These are phyloP conservation scores for Crithidia fasciculata DNA, from an alignment of 208 protist genomes.

Conservation along the genomic window DNA sequence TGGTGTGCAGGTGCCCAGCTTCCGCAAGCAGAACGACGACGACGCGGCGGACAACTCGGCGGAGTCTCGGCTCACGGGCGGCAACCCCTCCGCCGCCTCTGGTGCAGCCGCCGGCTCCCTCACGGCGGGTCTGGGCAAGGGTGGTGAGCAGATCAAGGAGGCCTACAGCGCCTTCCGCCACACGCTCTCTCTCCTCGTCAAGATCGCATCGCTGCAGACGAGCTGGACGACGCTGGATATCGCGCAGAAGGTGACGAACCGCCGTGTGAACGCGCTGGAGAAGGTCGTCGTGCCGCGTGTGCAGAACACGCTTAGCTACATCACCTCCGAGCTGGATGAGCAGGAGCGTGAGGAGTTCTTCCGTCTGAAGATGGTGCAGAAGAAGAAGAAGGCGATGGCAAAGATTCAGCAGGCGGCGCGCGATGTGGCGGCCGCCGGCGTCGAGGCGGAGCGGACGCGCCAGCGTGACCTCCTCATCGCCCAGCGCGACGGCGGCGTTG, in stretches of 20 bases:
- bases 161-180: slow-evolving; percentile 89
- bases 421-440: slow-evolving; percentile 42
- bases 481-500: slow-evolving; percentile 46
- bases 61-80: slow-evolving; percentile 11
- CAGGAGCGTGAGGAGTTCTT: slow-evolving; percentile 99
- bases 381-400: slow-evolving; percentile 94
- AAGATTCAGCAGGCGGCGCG: slow-evolving; percentile 41
- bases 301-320: slow-evolving; percentile 98
- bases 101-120: slow-evolving; percentile 32
- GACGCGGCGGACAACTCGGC: slow-evolving; percentile 5
- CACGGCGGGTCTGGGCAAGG: slow-evolving; percentile 94
- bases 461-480: slow-evolving; percentile 30
- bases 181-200: slow-evolving; percentile 93
- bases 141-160: slow-evolving; percentile 96
- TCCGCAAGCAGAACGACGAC: slow-evolving; percentile 68
- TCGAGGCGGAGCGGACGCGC: slow-evolving; percentile 36
- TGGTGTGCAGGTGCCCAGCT: slow-evolving; percentile 97
- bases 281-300: slow-evolving; percentile 98
- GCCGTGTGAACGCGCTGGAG: slow-evolving; percentile 99
- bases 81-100: slow-evolving; percentile 9
- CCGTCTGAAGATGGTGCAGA: slow-evolving; percentile 98
- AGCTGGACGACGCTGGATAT: slow-evolving; percentile 97
- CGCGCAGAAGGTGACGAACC: slow-evolving; percentile 99
- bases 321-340: slow-evolving; percentile 99
- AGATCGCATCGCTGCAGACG: slow-evolving; percentile 97